Conservation (phyloP, 2,329 filamentous ascomycete genomes). For the Penicillium sp. region DNA sequence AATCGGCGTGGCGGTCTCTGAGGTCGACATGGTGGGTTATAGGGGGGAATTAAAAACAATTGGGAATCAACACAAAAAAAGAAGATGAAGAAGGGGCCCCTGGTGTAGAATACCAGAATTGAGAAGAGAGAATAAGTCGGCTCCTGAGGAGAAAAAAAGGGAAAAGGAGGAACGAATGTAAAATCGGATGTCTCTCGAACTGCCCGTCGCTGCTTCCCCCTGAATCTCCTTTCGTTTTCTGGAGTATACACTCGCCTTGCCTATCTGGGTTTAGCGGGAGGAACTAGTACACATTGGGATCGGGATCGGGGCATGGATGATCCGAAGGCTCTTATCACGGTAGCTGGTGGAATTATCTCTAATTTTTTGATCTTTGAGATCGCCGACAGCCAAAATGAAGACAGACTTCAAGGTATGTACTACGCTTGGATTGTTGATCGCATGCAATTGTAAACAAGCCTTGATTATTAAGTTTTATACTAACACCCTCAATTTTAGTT, state of each 20-base stretch:
- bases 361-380: slow-evolving; percentile 28
- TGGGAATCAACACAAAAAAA: slow-evolving; percentile 21
- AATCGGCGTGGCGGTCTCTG: slow-evolving; percentile 65
- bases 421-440: neutral
- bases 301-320: slow-evolving; percentile 22
- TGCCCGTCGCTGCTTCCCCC: slow-evolving; percentile 28
- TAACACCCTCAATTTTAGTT: slow-evolving; percentile 62
- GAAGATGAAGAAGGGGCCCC: slow-evolving; percentile 18
- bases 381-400: slow-evolving; percentile 68
- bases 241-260: slow-evolving; percentile 31
- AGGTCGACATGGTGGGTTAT: slow-evolving; percentile 53
- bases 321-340: slow-evolving; percentile 27
- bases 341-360: slow-evolving; percentile 15
- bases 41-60: slow-evolving; percentile 22
- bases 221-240: slow-evolving; percentile 33
- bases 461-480: neutral
- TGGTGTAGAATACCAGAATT: slow-evolving; percentile 12
- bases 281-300: slow-evolving; percentile 12
- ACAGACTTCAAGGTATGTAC: slow-evolving; percentile 86
- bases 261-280: slow-evolving; percentile 23
- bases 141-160: slow-evolving; percentile 18
- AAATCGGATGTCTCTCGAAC: slow-evolving; percentile 13
- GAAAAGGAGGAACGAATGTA: slow-evolving; percentile 18
- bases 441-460: neutral
- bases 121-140: slow-evolving; percentile 8